Base-by-base conservation (phyloP, 2,329 filamentous ascomycete genomes). In the Chrysoporthe deuterocubensis region DNA sequence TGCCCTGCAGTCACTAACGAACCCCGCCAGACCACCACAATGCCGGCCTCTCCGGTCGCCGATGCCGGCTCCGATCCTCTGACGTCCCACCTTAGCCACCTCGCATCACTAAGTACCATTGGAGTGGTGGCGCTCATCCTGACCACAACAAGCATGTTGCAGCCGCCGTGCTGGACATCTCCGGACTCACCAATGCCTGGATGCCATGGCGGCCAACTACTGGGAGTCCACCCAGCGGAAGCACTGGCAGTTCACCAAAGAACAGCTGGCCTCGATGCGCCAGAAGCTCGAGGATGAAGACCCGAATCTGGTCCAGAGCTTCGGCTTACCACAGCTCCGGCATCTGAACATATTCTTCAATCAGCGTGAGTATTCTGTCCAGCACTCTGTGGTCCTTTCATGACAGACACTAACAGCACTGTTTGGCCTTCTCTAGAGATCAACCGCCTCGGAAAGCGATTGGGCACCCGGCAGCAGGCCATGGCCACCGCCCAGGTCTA, bases 401-500 rank as follows among this genome's bases (percentile, higher is more conserved):
- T n/a, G 32, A 8, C 16, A 50, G 21, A 48, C 60, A n/a, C 66
- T 66, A n/a, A 60, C 57, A n/a, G 37, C 62, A 66, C 42, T 54
- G 46, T 21, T 32, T 18, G 14, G 43, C 44, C 3, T 6, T 13
- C 60, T 26, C 21, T 70, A 94, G 92, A 96, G 79, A 85, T 98
- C 66, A 86, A 88, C 70, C 92, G 94, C 69, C 86, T 99, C 69
- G 93, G 90, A 58, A 94, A 96, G 79, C 90, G 94, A 44, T 88
- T 97, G 76, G 89, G 87, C 59, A 88, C 96, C 64, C 89, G 95
- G 67, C 96, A 99, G 78, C 96, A 98, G 81, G 92, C 93, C 65
- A 87, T 98, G 73, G 94, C 96, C 37, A 98, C 96, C 0, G 95
- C 96, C 21, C 94, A 98, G 76, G 86, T 97, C 72, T 99, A 98